Conservation (phyloP, 495 filamentous ascomycete genomes). For the Bacidia rubella region DNA sequence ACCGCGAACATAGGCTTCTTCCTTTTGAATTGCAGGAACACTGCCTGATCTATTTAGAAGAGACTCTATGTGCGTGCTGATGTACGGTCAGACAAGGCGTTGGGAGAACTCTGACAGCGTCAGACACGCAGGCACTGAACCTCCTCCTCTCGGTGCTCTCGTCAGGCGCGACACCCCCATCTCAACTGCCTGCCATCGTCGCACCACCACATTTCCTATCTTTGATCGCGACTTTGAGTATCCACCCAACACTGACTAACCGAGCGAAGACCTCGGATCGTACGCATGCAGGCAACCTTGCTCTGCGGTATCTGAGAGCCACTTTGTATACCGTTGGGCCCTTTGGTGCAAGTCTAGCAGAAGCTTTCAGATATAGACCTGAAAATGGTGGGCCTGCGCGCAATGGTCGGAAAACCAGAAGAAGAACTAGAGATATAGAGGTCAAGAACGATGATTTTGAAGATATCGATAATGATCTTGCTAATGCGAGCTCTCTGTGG, state of each 20-base stretch:
- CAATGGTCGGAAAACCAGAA: conserved; percentile 5
- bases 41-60: conserved; percentile 61
- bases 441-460: conserved; percentile 26
- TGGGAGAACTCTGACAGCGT: conserved; percentile 7
- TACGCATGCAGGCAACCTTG: conserved; percentile 37
- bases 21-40: conserved; percentile 51
- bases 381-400: conserved; percentile 8
- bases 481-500: conserved; percentile 56
- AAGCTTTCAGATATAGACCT: conserved; percentile 40
- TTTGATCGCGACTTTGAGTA: conserved; percentile 50
- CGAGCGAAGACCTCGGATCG: conserved; percentile 39
- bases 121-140: conserved; percentile 55
- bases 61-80: conserved; percentile 48
- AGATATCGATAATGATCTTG: conserved; percentile 39
- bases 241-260: conserved; percentile 59
- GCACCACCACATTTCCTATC: conserved; percentile 48
- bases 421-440: conserved; percentile 14
- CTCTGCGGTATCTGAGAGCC: conserved; percentile 46
- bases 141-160: conserved; percentile 53
- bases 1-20: conserved; percentile 39
- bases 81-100: background rate
- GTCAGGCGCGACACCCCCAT: conserved; percentile 34
- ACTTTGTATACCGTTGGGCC: conserved; percentile 39
- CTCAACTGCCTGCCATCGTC: conserved; percentile 27
- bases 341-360: conserved; percentile 29